A percentile compares a stretch with the other conserved stretches of the same genome.
Conservation (phyloP, 1,284 basidiomycete species). For the Earliella scabrosa region DNA sequence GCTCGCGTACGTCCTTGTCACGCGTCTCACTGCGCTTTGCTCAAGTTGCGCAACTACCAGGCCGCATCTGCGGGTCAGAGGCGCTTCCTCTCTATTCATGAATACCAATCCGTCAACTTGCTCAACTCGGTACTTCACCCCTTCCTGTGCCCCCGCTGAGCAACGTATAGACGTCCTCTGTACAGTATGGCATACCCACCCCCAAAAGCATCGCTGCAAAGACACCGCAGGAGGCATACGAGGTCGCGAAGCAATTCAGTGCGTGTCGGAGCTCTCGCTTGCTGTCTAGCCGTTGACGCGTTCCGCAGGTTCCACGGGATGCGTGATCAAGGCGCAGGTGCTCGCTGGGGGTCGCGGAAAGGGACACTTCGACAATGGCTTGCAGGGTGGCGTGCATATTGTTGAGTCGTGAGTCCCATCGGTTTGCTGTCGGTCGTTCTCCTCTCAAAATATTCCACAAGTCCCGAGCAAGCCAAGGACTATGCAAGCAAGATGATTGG, state of each 20-base stretch:
- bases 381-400: slow-evolving; percentile 98
- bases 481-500: slow-evolving; percentile 95
- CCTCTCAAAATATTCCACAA: slow-evolving; percentile 35
- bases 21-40: neutral
- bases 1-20: slow-evolving; percentile 54
- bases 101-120: slow-evolving; percentile 96
- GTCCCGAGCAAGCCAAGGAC: slow-evolving; percentile 89
- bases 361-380: slow-evolving; percentile 95
- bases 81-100: slow-evolving; percentile 97
- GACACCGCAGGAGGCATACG: slow-evolving; percentile 88
- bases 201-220: slow-evolving; percentile 91
- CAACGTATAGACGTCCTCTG: neutral
- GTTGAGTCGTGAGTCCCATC: slow-evolving; percentile 73
- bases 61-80: slow-evolving; percentile 79
- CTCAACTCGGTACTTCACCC: slow-evolving; percentile 80
- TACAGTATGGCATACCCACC: slow-evolving; percentile 94
- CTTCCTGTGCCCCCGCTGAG: neutral
- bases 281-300: neutral
- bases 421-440: neutral
- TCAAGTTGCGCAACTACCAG: slow-evolving; percentile 40
- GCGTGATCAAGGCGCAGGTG: slow-evolving; percentile 98
- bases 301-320: slow-evolving; percentile 61
- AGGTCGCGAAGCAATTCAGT: slow-evolving; percentile 91
- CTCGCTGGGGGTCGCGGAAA: slow-evolving; percentile 98
- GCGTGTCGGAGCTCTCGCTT: slow-evolving; percentile 19